phyloP scores from a whole-genome alignment of 2,329 filamentous ascomycete species.

The Metarhizium anisopliae region DNA sequence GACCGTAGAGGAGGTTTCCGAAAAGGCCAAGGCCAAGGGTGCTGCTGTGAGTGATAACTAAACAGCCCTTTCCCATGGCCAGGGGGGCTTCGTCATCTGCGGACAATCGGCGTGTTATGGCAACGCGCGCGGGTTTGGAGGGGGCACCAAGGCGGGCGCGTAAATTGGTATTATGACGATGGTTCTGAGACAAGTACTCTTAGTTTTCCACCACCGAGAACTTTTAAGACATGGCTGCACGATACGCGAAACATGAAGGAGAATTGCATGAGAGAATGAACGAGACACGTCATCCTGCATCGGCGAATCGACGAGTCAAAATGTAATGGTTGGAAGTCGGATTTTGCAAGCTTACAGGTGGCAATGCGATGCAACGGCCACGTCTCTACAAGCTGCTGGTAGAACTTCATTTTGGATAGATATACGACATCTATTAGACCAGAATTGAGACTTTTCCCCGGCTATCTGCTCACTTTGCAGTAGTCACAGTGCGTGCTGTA shows the following conservation, averaged over 20 bases:
- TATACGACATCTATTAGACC: not conserved
- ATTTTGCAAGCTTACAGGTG: too few relatives aligned
- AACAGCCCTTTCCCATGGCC: too few relatives aligned
- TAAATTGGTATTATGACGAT: not conserved
- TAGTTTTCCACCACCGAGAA: conserved; percentile 15
- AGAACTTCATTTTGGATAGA: not conserved
- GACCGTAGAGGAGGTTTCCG: conserved; percentile 14
- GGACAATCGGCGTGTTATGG: not conserved
- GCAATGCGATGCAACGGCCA: too few relatives aligned
- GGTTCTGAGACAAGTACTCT: not conserved
- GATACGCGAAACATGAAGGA: too few relatives aligned
- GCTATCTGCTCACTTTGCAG: too few relatives aligned
- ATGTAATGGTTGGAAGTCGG: too few relatives aligned
- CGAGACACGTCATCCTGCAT: too few relatives aligned
- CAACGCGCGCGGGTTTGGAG: too few relatives aligned
- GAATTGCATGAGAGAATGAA: too few relatives aligned
- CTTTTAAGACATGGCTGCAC: conserved; percentile 9
- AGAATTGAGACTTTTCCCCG: not conserved
- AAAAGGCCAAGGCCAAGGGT: conserved; percentile 17
- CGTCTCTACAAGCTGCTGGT: not conserved
- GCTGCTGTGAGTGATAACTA: conserved; percentile 1
- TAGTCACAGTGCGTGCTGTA: too few relatives aligned
- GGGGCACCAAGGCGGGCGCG: not conserved
- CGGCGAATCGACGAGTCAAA: too few relatives aligned
- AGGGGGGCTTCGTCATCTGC: not conserved